These are phyloP conservation scores for Candida nemodendra DNA, from an alignment of 805 yeast genomes.

Conservation along the genomic window DNA sequence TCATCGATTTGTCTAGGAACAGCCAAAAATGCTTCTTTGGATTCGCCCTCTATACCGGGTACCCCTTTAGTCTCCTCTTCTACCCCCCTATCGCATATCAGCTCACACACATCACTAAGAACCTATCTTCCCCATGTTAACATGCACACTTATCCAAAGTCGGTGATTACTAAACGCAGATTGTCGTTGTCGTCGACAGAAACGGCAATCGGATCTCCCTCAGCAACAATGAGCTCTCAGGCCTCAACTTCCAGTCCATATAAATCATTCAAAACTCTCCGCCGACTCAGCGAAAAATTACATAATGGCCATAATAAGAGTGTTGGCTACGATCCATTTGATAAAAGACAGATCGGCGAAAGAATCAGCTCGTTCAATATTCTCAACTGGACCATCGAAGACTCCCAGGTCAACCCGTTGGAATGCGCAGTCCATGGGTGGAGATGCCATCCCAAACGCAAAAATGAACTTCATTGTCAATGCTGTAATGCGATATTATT, in stretches of 20 bases:
- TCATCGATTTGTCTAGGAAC: constrained; percentile 20
- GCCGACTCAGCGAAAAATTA: background rate
- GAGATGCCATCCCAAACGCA: constrained; percentile 39
- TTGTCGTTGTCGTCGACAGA: constrained; percentile 20
- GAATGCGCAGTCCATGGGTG: constrained; percentile 53
- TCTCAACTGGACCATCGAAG: constrained; percentile 45
- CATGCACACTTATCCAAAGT: constrained; percentile 14
- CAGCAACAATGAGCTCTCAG: constrained; percentile 6
- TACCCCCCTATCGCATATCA: constrained; percentile 6
- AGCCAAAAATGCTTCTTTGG: background rate
- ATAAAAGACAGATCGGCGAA: constrained; percentile 31
- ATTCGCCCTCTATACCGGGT: background rate
- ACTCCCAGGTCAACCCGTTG: constrained; percentile 40
- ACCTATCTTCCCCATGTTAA: constrained; percentile 19
- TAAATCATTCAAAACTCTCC: constrained; percentile 1
- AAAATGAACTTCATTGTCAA: constrained; percentile 34
- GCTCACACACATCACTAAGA: constrained; percentile 10
- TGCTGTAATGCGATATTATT: constrained; percentile 33
- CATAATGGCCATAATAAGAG: constrained; percentile 1
- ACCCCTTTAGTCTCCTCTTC: constrained; percentile 2
- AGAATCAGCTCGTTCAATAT: constrained; percentile 45
- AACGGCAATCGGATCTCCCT: background rate
- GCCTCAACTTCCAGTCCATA: constrained; percentile 2
- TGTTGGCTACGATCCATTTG: constrained; percentile 21
- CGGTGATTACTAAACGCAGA: constrained; percentile 19